Evolutionary conservation across 345 rosid genomes (phyloP), one percentile per base, ranked within the genome.

Genomic region (Populus nigra): DNA sequence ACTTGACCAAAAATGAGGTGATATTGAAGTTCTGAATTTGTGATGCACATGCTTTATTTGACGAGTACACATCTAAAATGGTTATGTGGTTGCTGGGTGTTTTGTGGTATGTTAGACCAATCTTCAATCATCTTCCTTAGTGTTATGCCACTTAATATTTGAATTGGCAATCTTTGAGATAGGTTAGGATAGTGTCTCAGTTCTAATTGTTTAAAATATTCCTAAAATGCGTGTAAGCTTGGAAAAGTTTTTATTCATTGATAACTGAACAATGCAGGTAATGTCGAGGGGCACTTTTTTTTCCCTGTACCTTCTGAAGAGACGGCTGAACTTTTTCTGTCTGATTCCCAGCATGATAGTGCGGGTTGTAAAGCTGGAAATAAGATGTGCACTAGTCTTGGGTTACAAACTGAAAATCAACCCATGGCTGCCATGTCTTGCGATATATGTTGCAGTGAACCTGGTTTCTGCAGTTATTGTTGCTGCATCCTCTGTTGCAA

Each of bases 401-500:
- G 68, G 69, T 71, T 76, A 35, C 80, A 74, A 20, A 78, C 74
- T 50, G 90, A 78, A 78, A 65, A 73, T 59, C 82, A 66, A 12
- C 10, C 80, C 39, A 38, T 78, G 73, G 79, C 85, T 53, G 45
- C 82, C 45, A 87, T 91, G 90, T 88, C 92, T 68, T 92, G 97
- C 85, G 92, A 91, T 77, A 86, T 93, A 79, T 95, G 99, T 85
- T 95, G 99, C 74, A 47, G 69, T 45, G 98, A 93, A 82, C 88
- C 89, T 76, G 57, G 29, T 36, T 92, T 95, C 84, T 95, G 98
- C 84, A 74, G 85, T 81, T 91, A 91, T 68, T 95, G 99, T 79
- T 92, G 90, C 76, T 95, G 98, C 80, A 91, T 93, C 82, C 90
- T 93, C 69, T 95, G 99, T 80, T 84, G 87, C 85, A 90, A 88